Percentiles rank a stretch among this genome's conserved stretches.
Evolutionary conservation across 2,329 filamentous ascomycete species (phyloP).

Genomic region (Fusarium austroafricanum): DNA sequence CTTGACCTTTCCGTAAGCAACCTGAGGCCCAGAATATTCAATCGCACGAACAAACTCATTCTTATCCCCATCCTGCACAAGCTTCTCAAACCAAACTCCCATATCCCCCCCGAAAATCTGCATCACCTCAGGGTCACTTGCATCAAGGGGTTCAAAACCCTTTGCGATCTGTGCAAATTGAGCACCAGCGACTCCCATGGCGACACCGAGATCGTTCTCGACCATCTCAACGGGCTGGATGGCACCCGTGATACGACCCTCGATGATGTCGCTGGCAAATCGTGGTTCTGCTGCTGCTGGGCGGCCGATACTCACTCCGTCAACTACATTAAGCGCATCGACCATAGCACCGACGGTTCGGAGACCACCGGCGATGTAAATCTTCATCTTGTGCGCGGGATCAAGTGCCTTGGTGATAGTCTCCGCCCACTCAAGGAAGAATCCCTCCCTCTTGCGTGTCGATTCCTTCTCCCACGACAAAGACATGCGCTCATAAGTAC

Average conservation of each 20-base stretch:
- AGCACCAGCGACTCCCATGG: conserved; percentile 13
- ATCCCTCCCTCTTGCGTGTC: conserved; percentile 65
- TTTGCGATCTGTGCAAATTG: conserved; percentile 36
- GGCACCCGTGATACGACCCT: conserved; percentile 34
- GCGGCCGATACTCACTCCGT: conserved; percentile 67
- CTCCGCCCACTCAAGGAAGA: conserved; percentile 71
- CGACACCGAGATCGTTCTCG: conserved; percentile 29
- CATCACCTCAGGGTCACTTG: conserved; percentile 35
- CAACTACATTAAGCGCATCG: conserved; percentile 64
- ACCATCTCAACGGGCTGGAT: conserved; percentile 21
- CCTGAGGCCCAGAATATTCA: conserved; percentile 38
- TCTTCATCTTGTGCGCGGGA: conserved; percentile 58
- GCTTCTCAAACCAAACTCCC: conserved; percentile 35
- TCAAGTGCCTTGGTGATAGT: conserved; percentile 55
- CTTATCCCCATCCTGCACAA: conserved; percentile 45
- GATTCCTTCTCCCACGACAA: conserved; percentile 64
- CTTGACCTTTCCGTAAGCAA: conserved; percentile 29
- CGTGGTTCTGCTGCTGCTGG: conserved; percentile 51
- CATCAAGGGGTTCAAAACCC: conserved; percentile 46
- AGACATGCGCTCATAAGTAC: conserved; percentile 66
- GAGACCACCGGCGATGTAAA: conserved; percentile 69
- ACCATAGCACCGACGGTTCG: conserved; percentile 67
- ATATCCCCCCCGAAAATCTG: conserved; percentile 42
- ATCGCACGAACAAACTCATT: conserved; percentile 42
- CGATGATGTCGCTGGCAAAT: conserved; percentile 47